Evolutionary conservation across 805 yeast species (phyloP), one percentile per base, ranked within the genome.

Genomic region (Hanseniaspora lachancei): DNA sequence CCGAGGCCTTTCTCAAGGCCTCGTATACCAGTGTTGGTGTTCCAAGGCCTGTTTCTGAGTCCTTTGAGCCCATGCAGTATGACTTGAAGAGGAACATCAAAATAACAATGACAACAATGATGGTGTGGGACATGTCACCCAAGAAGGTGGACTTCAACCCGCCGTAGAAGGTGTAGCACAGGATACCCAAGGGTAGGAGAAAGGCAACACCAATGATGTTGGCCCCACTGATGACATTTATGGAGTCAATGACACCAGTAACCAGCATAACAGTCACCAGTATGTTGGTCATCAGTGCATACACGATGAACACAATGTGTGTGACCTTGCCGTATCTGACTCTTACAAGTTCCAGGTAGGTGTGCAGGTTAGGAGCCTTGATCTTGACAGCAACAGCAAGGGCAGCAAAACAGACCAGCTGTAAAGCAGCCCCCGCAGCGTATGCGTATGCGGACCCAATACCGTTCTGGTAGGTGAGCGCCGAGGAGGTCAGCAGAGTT

Each of bases 381-480:
- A 83, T 84, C 68, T 89, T 89, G 38, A 89, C 86, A 66, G 86
- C 89, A 60, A 89, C 87, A 13, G 96, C 96, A 57, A 88, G 69
- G 47, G 88, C 82, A 1, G 95, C 87, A 68, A 89, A 89, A 54
- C 88, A 73, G 23, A 88, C 82, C 61, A 89, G 85, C 67, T 89
- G 97, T 56, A 86, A 87, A 54, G 87, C 78, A 1, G 96, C 96
- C 65, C 97, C 97, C 3, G 93, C 79, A 9, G 95, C 96, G 66
- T 89, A 89, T 71, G 80, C 84, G 64, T 77, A 81, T 15, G 91
- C 84, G 49, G 95, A 95, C 36, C 82, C 71, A 42, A 89, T 78
- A 63, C 97, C 97, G 57, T 80, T 74, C 44, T 72, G 72, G 68
- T 86, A 89, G 23, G 86, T 86, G 66, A 84, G 89, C 21, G 95